These are phyloP conservation scores for Rhizopogon rudus DNA, from an alignment of 768 basidiomycete species.

Conservation along the genomic window DNA sequence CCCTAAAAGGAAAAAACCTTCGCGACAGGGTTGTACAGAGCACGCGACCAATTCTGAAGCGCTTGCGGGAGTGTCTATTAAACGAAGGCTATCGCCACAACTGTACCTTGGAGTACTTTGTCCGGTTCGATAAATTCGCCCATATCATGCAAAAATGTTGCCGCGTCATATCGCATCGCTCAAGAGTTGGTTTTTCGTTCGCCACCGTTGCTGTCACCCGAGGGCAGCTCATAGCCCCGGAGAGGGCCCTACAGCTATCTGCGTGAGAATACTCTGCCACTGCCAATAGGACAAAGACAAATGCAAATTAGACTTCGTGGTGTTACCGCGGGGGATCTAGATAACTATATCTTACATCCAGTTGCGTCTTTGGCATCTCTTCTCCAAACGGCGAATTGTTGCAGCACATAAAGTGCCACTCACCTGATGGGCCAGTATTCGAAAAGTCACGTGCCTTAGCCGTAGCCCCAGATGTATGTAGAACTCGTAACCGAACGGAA, in stretches of 20 bases:
- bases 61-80: conserved; percentile 77
- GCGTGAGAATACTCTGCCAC: conserved; percentile 82
- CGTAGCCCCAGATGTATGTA: conserved; percentile 76
- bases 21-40: background rate
- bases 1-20: background rate
- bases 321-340: conserved; percentile 80
- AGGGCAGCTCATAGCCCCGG: conserved; percentile 52
- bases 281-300: conserved; percentile 20
- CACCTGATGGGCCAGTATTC: conserved; percentile 61
- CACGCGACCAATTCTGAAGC: conserved; percentile 78
- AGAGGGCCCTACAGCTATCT: conserved; percentile 72
- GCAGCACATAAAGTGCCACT: conserved; percentile 22
- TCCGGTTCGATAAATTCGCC: conserved; percentile 67
- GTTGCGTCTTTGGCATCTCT: conserved; percentile 26
- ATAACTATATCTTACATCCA: conserved; percentile 71
- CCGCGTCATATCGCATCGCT: conserved; percentile 86
- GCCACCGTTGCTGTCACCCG: conserved; percentile 81
- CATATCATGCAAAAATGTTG: conserved; percentile 92
- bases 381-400: conserved; percentile 81
- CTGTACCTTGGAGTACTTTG: conserved; percentile 80
- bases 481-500: conserved; percentile 67
- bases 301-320: background rate
- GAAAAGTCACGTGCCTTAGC: conserved; percentile 42
- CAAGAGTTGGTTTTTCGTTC: conserved; percentile 79
- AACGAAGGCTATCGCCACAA: conserved; percentile 49